phyloP scores from a whole-genome alignment of 176 grass and related monocot genomes.

The Chloris gayana region DNA sequence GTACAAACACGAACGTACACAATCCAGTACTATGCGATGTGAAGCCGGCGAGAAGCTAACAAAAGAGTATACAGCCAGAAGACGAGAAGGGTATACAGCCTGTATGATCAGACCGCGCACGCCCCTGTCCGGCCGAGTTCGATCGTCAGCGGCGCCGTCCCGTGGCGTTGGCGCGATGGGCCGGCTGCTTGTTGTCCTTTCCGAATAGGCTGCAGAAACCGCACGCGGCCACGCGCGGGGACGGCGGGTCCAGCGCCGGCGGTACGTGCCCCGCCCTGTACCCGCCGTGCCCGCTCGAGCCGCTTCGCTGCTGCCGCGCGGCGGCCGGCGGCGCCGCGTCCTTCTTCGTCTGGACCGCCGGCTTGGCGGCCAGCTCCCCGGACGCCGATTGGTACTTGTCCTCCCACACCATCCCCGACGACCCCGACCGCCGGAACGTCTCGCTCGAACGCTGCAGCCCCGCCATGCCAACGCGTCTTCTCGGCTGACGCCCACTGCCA shows the following conservation, averaged over 20 bases:
- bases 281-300: constrained; percentile 46
- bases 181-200: constrained; percentile 45
- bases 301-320: constrained; percentile 33
- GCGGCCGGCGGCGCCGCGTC: not conserved
- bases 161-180: not conserved
- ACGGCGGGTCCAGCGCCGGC: constrained; percentile 75
- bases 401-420: constrained; percentile 87
- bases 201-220: constrained; percentile 77
- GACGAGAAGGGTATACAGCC: not conserved
- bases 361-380: constrained; percentile 32
- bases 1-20: not conserved
- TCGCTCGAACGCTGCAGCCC: constrained; percentile 79
- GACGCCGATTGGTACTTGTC: constrained; percentile 48
- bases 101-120: not conserved
- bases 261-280: constrained; percentile 59
- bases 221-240: constrained; percentile 72
- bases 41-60: not conserved
- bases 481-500: not conserved
- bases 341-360: constrained; percentile 10
- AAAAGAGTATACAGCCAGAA: not conserved
- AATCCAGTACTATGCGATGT: not conserved
- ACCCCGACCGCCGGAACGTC: constrained; percentile 89
- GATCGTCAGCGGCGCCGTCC: constrained; percentile 29
- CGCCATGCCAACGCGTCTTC: constrained; percentile 49
- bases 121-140: not conserved